These are phyloP conservation scores for Datura wrightii DNA, from an alignment of 257 asterid species.

Conservation along the genomic window DNA sequence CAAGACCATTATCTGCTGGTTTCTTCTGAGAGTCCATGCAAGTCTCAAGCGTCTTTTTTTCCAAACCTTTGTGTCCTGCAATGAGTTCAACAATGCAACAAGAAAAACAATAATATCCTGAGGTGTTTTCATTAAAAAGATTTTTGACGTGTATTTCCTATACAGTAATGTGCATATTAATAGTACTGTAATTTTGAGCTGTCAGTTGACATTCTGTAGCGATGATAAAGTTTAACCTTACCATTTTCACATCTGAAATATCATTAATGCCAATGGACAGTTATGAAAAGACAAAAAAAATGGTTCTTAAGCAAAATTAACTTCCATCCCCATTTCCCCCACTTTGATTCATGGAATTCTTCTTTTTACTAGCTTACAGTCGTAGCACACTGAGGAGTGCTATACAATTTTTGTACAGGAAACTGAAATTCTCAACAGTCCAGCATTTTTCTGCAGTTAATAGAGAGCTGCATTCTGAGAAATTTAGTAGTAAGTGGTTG, in stretches of 20 bases:
- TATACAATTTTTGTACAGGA: not conserved
- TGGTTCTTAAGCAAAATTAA: conserved; percentile 6
- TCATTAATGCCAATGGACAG: not conserved
- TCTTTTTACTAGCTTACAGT: not conserved
- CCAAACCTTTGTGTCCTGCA: not conserved
- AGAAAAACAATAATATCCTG: not conserved
- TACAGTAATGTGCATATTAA: not conserved
- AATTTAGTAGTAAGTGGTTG: not conserved
- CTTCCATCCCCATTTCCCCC: not conserved
- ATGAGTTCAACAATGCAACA: not conserved
- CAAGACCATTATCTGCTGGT: not conserved
- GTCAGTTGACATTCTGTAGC: not conserved
- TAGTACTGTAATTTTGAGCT: not conserved
- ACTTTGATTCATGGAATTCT: not conserved
- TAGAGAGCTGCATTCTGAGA: not conserved
- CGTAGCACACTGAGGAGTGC: not conserved
- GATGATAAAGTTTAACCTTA: not conserved
- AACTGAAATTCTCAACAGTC: not conserved
- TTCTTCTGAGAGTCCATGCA: not conserved
- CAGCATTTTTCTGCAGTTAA: not conserved
- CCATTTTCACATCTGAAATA: not conserved
- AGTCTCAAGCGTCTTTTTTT: not conserved
- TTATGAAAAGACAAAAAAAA: not conserved
- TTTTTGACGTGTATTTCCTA: not conserved
- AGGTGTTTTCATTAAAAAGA: not conserved